Conservation (phyloP, 2,329 filamentous ascomycete species). For the Paecilomyces formosus region DNA sequence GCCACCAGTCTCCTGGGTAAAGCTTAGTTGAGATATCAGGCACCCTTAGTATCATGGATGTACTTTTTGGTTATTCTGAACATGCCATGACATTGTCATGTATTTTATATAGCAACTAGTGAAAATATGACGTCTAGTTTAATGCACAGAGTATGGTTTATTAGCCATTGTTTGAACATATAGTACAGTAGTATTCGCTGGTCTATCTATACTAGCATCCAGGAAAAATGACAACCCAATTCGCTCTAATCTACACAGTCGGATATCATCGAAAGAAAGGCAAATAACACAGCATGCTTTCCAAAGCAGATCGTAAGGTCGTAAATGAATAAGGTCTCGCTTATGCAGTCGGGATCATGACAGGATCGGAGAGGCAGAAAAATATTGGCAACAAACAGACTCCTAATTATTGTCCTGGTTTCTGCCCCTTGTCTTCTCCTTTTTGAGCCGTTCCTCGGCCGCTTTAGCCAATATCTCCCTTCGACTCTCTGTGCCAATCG, state of each 20-base stretch:
- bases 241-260: background rate
- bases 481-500: constrained; percentile 50
- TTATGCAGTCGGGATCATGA: background rate
- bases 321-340: background rate
- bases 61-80: background rate
- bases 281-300: constrained; percentile 1
- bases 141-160: background rate
- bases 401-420: background rate
- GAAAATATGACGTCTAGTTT: no score
- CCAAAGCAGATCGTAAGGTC: background rate
- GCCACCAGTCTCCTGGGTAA: background rate
- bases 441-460: constrained; percentile 43
- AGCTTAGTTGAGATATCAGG: background rate
- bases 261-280: constrained; percentile 1
- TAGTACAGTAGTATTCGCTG: background rate
- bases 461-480: constrained; percentile 69
- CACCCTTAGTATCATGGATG: background rate
- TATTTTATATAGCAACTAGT: background rate
- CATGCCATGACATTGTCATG: background rate
- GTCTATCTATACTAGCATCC: background rate
- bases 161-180: background rate
- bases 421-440: constrained; percentile 17
- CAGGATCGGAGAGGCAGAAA: background rate
- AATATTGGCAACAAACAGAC: background rate
- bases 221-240: background rate